Base-by-base conservation (phyloP, 2,329 filamentous ascomycete genomes). In the Neofusicoccum ribis region DNA sequence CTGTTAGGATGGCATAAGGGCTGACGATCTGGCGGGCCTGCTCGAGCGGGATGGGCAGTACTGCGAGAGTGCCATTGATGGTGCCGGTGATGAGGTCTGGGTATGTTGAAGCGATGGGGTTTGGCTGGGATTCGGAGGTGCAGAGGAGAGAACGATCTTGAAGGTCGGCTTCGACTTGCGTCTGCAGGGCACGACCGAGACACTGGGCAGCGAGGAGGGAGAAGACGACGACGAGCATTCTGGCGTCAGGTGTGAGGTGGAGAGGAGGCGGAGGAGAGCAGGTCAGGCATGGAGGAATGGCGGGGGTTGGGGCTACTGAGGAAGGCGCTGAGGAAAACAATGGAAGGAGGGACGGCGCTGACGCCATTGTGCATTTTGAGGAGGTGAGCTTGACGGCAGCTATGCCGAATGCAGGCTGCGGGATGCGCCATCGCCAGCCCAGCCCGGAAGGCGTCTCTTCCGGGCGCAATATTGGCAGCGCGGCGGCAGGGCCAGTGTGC, bases 41-140 rank as follows among this genome's bases (percentile, higher is more conserved):
- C 3, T 72, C 67, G 31, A 85, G 72, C 0, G 83, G 71, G 36
- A 87, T 85, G 1, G 84, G 84, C 2, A 87, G 72, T 43, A 86
- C 77, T 20, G 79, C 76, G 1, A 85, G 73, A 0, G 85, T 86
- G 50, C 80, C 82, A 71, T 87, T 87, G 27, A 86, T 72, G 0
- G 82, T 82, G 3, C 84, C 85, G 0, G 83, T 86, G 12, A 82
- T 78, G 34, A 80, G 77, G 36, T 77, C 74, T 1, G 83, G 82
- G 65, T 83, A 85, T 20, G 77, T 65, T 5, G 77, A 72, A 2
- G 79, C 79, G 67, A 86, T 80, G 5, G 82, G 81, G 66, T 87
- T 86, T n/a, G 81, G 78, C 64, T 72, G 72, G 51, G 74, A 73
- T 41, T 71, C 46, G 5, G 71, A 71, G 15, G 69, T 68, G 64